Conservation (phyloP, 139 green algal genomes). For the Edaphochlamys debaryana region DNA sequence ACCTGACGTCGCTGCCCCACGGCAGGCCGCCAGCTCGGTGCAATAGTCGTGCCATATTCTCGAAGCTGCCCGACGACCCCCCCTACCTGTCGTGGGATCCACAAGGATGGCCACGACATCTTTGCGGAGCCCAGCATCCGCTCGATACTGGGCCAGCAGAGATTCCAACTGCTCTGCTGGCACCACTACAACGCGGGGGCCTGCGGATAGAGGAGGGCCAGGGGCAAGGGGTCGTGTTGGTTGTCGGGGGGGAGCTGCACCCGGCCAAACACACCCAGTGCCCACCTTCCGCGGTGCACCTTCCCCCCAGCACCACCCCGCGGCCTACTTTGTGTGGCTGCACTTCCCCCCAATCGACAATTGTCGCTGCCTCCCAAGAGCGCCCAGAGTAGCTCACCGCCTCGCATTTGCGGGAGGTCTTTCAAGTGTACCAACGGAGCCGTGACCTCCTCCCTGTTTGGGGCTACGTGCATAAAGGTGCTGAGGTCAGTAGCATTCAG, state of each 20-base stretch:
- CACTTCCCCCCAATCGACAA: not conserved
- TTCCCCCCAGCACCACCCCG: not conserved
- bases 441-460: not conserved
- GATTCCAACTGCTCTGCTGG: not conserved
- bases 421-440: constrained; percentile 1
- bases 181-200: constrained; percentile 8
- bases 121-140: not conserved
- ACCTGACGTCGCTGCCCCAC: too few species aligned
- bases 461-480: not conserved
- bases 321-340: not conserved
- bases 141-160: not conserved
- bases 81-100: constrained; percentile 17
- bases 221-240: not conserved
- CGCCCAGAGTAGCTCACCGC: not conserved
- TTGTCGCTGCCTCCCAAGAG: not conserved
- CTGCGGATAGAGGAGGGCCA: not conserved
- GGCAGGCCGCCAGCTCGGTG: too few species aligned
- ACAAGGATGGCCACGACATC: constrained; percentile 4
- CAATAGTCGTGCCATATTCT: not conserved
- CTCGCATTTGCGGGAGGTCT: not conserved
- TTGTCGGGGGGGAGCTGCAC: not conserved
- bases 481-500: not conserved
- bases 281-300: not conserved
- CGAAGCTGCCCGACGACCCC: not conserved
- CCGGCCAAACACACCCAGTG: not conserved